These are phyloP conservation scores for Candida sithepensis DNA, from an alignment of 805 yeast species.

Conservation along the genomic window DNA sequence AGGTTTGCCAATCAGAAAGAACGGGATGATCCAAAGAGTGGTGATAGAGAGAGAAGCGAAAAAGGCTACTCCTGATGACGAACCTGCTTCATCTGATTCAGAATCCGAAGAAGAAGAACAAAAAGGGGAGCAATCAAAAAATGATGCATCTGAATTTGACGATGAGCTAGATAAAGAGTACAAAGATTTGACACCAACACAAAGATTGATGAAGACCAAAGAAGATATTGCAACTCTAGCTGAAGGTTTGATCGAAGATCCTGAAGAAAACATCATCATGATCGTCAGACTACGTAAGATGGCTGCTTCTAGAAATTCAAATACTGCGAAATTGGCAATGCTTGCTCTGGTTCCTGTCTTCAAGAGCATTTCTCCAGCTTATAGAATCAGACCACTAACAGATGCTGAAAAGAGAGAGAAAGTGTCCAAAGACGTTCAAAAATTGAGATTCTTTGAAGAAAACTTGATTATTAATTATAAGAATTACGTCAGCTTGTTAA, in stretches of 20 bases:
- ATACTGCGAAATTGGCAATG: conserved; percentile 66
- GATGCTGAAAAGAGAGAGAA: conserved; percentile 80
- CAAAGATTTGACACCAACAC: conserved; percentile 45
- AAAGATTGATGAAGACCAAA: conserved; percentile 57
- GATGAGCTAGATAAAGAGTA: conserved; percentile 37
- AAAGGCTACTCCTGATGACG: conserved; percentile 14
- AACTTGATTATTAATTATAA: conserved; percentile 65
- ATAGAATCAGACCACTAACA: conserved; percentile 76
- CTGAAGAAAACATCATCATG: conserved; percentile 74
- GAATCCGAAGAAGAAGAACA: conserved; percentile 11
- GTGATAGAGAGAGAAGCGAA: conserved; percentile 32
- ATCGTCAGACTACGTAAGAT: conserved; percentile 66
- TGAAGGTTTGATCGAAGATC: conserved; percentile 74
- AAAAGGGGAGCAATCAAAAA: conserved; percentile 3
- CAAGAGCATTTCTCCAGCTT: conserved; percentile 83
- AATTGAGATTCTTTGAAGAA: conserved; percentile 78
- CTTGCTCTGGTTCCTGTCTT: conserved; percentile 81
- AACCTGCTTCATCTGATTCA: conserved; percentile 12
- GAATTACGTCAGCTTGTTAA: conserved; percentile 56
- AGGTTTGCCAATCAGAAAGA: conserved; percentile 76
- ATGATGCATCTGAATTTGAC: conserved; percentile 13
- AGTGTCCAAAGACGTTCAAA: conserved; percentile 78
- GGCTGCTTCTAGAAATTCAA: conserved; percentile 64
- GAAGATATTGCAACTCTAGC: conserved; percentile 85
- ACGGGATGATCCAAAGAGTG: conserved; percentile 73